phyloP scores from a whole-genome alignment of 305 asterid species.

The Coffea humblotiana region DNA sequence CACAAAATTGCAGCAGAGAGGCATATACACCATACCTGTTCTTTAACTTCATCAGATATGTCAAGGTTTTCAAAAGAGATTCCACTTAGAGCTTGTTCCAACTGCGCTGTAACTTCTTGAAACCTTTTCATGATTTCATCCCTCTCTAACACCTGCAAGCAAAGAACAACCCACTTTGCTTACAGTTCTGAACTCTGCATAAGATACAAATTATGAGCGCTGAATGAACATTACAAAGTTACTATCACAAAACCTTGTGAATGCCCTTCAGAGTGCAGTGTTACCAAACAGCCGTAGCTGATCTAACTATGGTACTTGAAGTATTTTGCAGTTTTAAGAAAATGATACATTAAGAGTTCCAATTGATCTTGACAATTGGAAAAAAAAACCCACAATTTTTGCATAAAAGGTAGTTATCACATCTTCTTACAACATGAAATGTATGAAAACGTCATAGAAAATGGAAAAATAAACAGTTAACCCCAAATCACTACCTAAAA shows the following conservation, averaged over 20 bases:
- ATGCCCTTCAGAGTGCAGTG: neutral
- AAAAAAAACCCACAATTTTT: neutral
- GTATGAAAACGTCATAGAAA: neutral
- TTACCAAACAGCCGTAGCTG: neutral
- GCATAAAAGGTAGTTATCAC: neutral
- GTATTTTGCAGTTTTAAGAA: neutral
- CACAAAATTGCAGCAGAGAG: slow-evolving; percentile 2
- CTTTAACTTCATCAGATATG: slow-evolving; percentile 89
- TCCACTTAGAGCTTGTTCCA: slow-evolving; percentile 78
- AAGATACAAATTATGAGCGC: neutral
- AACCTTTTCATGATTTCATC: slow-evolving; percentile 60
- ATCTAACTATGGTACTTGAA: neutral
- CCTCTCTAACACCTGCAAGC: slow-evolving; percentile 81
- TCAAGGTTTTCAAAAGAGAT: slow-evolving; percentile 78
- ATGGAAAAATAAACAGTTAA: neutral
- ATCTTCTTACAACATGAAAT: neutral
- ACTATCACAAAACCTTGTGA: neutral
- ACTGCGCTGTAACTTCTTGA: slow-evolving; percentile 65
- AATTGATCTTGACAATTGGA: neutral
- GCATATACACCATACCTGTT: slow-evolving; percentile 51
- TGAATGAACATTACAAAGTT: neutral
- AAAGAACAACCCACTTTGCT: slow-evolving; percentile 4
- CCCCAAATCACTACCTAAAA: neutral
- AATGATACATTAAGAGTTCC: neutral
- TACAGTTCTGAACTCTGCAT: neutral